phyloP scores from a whole-genome alignment of 768 basidiomycete genomes.

The Antrodiella citrinella region DNA sequence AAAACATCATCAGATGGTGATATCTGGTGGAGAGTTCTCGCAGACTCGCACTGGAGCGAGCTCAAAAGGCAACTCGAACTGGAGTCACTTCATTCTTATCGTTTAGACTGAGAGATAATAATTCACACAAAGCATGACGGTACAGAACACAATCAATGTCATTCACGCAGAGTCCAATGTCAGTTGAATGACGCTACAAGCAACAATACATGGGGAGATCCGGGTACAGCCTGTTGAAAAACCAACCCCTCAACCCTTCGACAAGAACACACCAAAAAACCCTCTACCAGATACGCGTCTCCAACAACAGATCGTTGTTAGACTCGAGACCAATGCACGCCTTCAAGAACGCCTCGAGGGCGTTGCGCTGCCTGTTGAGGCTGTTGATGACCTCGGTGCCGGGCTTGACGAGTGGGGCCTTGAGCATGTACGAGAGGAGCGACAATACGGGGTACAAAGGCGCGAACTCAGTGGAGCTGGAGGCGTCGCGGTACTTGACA shows the following conservation, averaged over 20 bases:
- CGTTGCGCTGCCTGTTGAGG: slow-evolving; percentile 90
- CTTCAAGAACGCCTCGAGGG: slow-evolving; percentile 89
- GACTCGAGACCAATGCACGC: slow-evolving; percentile 86
- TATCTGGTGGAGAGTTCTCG: no score
- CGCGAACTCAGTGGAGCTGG: slow-evolving; percentile 54
- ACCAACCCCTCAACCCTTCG: background rate
- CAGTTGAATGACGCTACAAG: slow-evolving; percentile 1
- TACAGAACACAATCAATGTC: no score
- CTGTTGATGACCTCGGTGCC: slow-evolving; percentile 93
- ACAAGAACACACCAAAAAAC: background rate
- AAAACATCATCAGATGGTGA: no score
- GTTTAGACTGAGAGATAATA: no score
- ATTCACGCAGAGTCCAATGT: background rate
- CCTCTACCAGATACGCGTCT: slow-evolving; percentile 81
- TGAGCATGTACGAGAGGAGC: slow-evolving; percentile 93
- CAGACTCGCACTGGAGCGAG: no score
- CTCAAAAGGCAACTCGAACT: no score
- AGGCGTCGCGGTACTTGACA: slow-evolving; percentile 70
- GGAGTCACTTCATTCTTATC: no score
- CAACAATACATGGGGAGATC: slow-evolving; percentile 1
- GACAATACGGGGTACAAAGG: slow-evolving; percentile 89
- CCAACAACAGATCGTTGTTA: slow-evolving; percentile 75
- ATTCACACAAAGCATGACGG: no score
- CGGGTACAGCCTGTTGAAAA: background rate
- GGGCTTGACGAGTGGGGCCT: slow-evolving; percentile 95